Conservation (phyloP, 23 red algal species). For the Gracilaria domingensis region DNA sequence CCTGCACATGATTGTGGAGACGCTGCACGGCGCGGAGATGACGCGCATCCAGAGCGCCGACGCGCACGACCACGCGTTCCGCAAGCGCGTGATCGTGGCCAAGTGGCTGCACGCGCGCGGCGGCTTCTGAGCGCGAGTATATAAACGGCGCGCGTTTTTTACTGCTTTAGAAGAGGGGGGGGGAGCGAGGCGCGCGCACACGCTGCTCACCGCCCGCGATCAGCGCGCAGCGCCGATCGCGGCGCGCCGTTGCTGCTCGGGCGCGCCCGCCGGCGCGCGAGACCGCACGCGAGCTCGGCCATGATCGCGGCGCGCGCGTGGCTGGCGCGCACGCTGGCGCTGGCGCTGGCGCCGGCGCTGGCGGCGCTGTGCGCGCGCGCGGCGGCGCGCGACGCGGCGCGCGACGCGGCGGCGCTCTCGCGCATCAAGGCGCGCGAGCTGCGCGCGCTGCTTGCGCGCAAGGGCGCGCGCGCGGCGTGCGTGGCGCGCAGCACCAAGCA, state of each 20-base stretch:
- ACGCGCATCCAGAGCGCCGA: conserved; percentile 24
- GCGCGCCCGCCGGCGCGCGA: too few relatives aligned
- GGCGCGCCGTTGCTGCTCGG: too few relatives aligned
- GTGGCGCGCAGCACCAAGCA: conserved; percentile 30
- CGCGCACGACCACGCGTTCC: conserved; percentile 18
- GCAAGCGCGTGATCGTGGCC: conserved; percentile 35
- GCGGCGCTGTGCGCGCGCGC: not conserved
- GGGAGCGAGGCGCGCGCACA: too few relatives aligned
- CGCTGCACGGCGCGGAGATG: conserved; percentile 50
- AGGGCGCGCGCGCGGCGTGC: conserved; percentile 25
- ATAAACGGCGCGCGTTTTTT: too few relatives aligned
- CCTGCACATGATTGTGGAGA: conserved; percentile 48
- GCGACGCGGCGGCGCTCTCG: not conserved
- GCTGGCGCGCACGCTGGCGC: too few relatives aligned
- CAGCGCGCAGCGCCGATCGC: too few relatives aligned
- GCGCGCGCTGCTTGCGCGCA: conserved; percentile 2
- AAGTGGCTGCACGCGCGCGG: conserved; percentile 64
- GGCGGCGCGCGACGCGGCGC: not conserved
- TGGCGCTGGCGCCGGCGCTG: too few relatives aligned
- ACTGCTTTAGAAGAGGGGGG: not conserved
- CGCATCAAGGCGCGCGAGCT: conserved; percentile 34
- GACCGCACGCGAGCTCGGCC: too few relatives aligned
- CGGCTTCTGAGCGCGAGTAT: conserved; percentile 37
- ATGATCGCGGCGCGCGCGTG: too few relatives aligned
- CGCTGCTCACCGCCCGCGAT: too few relatives aligned